Conservation (phyloP, 2,329 filamentous ascomycete species). For the Pyrenophora teres region DNA sequence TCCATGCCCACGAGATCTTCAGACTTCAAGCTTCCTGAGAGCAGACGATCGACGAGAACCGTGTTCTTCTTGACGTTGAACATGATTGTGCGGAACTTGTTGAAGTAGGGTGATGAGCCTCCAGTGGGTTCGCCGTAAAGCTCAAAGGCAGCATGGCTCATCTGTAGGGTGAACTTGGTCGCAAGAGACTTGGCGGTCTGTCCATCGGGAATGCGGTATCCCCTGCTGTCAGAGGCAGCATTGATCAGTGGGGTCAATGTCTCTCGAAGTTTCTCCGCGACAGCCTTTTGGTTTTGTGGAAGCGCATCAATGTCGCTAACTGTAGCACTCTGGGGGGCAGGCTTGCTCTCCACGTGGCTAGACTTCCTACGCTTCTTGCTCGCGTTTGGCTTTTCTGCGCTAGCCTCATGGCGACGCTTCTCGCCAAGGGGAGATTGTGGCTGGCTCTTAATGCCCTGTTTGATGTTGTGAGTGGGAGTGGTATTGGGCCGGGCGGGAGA, state of each 20-base stretch:
- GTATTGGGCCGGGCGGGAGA: too few species aligned
- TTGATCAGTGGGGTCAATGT: conserved; percentile 69
- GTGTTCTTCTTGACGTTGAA: conserved; percentile 91
- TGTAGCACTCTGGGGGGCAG: conserved; percentile 12
- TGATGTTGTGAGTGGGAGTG: conserved; percentile 13
- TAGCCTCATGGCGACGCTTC: conserved; percentile 44
- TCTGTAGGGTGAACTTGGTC: conserved; percentile 73
- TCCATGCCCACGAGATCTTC: conserved; percentile 85
- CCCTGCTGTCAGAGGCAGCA: conserved; percentile 68
- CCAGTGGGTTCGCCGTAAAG: conserved; percentile 57
- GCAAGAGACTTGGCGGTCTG: conserved; percentile 67
- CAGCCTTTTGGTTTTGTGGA: conserved; percentile 69
- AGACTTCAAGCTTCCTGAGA: conserved; percentile 73
- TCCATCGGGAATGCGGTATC: conserved; percentile 66
- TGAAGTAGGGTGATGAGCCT: conserved; percentile 56
- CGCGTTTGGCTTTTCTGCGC: conserved; percentile 37
- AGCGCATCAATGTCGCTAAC: conserved; percentile 44
- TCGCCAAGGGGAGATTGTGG: conserved; percentile 44
- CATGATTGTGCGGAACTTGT: conserved; percentile 74
- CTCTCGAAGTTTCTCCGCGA: conserved; percentile 72
- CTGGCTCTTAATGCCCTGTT: conserved; percentile 35
- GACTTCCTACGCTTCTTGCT: conserved; percentile 47
- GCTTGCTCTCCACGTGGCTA: conserved; percentile 35
- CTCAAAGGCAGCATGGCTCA: conserved; percentile 72
- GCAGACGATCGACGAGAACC: conserved; percentile 73